Base-by-base conservation (phyloP, 257 asterid species). In the Nyctanthes arbortristis region DNA sequence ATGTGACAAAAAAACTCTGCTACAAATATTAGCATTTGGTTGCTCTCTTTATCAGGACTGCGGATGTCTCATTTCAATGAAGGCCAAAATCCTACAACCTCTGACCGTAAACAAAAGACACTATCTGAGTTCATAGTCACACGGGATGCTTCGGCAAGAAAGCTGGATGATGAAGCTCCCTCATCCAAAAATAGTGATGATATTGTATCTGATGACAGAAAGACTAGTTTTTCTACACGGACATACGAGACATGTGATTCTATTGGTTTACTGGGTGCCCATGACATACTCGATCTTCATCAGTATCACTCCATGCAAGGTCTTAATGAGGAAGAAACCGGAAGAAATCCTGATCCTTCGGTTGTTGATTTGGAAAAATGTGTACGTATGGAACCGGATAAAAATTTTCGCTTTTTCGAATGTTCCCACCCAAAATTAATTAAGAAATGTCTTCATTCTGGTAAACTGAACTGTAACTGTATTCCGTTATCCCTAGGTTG, bases 31-130 rank as follows among this genome's bases (percentile, higher is more conserved):
- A 72, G 32, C 63, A 33, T 60, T 75, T 31, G 45, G 28, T 65
- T 45, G 31, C 64, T 67, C 20, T 64, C 36, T 69, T 37, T 64
- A 47, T 52, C 76, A 93, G 99, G 99, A 69, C 79, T 93, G 63
- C 90, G 97, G 40, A 84, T 93, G 85, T 89, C 97, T 68, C 90
- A 93, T 67, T 86, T 93, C 74, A 78, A 56, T 75, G 95, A 91
- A 57, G 90, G 89, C 43, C 70, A 75, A 60, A 85, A 83, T 74
- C 84, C 82, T 24, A 74, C 49, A 67, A 70, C 78, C 63, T 34
- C 75, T 62, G 97, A 89, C 79, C 96, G 96, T 25, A 89, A 87
- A 61, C 99, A 93, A 67, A 93, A 77, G 81, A 89, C 96, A 10
- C 93, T 93, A 29, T 77, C 84, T 33, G 81, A 64, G 80, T 91